Percentiles rank a stretch among this genome's conserved stretches.
These are phyloP conservation scores for Chalciporus pseudorubinellus DNA, from an alignment of 768 basidiomycete species.

Conservation along the genomic window DNA sequence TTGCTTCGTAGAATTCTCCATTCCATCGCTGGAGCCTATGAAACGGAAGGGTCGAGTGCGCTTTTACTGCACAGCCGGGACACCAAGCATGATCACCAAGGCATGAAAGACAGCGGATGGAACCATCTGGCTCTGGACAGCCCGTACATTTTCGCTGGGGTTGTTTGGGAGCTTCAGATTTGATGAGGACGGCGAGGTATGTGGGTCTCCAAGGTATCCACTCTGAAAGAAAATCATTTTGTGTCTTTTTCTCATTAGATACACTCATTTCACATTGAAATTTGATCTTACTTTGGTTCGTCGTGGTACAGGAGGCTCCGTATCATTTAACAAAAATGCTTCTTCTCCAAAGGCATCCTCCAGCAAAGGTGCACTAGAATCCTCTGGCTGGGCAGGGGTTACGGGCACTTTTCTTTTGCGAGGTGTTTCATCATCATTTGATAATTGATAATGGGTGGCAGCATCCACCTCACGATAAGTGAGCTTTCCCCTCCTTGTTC, in stretches of 20 bases:
- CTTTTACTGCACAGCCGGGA: not conserved
- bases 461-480: too few species aligned
- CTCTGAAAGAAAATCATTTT: slow-evolving; percentile 1
- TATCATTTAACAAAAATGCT: too few species aligned
- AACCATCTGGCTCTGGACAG: not conserved
- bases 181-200: not conserved
- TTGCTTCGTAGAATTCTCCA: slow-evolving; percentile 14
- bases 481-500: too few species aligned
- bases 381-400: too few species aligned
- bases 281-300: too few species aligned
- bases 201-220: not conserved
- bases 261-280: too few species aligned
- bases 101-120: not conserved
- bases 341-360: too few species aligned
- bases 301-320: too few species aligned
- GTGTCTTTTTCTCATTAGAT: not conserved
- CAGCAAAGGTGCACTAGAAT: too few species aligned
- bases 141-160: not conserved
- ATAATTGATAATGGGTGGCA: too few species aligned
- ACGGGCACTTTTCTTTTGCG: too few species aligned
- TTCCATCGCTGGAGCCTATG: slow-evolving; percentile 23
- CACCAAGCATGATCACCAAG: slow-evolving; percentile 3
- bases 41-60: slow-evolving; percentile 2
- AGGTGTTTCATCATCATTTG: too few species aligned
- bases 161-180: not conserved